Evolutionary conservation across 2,329 filamentous ascomycete genomes (phyloP).

Genomic region (Pseudogymnoascus sp.): DNA sequence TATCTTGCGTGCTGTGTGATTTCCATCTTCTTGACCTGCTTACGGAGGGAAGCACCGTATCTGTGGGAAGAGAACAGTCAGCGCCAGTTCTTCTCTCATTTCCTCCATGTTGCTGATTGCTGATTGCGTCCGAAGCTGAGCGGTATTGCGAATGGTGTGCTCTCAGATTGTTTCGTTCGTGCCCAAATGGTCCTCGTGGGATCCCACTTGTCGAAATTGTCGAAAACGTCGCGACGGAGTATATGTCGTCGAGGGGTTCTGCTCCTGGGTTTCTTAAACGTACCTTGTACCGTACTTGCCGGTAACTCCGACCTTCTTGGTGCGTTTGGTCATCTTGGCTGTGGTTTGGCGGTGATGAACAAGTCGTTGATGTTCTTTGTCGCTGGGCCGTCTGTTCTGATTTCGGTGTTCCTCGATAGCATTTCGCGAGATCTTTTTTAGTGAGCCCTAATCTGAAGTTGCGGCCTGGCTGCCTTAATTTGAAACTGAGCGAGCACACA

Average conservation of each 20-base stretch:
- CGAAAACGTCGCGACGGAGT: slow-evolving; percentile 10
- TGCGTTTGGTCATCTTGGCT: slow-evolving; percentile 88
- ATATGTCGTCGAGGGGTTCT: slow-evolving; percentile 20
- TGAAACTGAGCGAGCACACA: neutral
- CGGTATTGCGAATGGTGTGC: neutral
- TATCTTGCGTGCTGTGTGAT: slow-evolving; percentile 97
- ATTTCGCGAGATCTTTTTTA: slow-evolving; percentile 9
- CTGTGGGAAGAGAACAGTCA: slow-evolving; percentile 37
- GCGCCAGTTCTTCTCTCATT: slow-evolving; percentile 1
- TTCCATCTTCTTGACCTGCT: slow-evolving; percentile 99
- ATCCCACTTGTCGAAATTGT: slow-evolving; percentile 7
- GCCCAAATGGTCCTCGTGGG: slow-evolving; percentile 10
- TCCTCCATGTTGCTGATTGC: neutral
- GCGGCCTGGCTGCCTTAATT: neutral
- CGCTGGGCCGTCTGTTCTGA: slow-evolving; percentile 7
- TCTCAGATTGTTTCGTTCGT: neutral
- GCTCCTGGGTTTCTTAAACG: slow-evolving; percentile 31
- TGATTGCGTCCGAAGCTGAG: neutral
- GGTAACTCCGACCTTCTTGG: slow-evolving; percentile 98
- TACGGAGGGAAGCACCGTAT: slow-evolving; percentile 98
- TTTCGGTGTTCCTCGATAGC: slow-evolving; percentile 7
- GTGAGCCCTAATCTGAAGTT: slow-evolving; percentile 4
- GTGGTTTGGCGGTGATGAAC: slow-evolving; percentile 26
- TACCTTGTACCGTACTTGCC: slow-evolving; percentile 98
- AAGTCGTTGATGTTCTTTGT: slow-evolving; percentile 9